phyloP scores from a whole-genome alignment of 108 stramenopile genomes.

The Cyclotella atomus region DNA sequence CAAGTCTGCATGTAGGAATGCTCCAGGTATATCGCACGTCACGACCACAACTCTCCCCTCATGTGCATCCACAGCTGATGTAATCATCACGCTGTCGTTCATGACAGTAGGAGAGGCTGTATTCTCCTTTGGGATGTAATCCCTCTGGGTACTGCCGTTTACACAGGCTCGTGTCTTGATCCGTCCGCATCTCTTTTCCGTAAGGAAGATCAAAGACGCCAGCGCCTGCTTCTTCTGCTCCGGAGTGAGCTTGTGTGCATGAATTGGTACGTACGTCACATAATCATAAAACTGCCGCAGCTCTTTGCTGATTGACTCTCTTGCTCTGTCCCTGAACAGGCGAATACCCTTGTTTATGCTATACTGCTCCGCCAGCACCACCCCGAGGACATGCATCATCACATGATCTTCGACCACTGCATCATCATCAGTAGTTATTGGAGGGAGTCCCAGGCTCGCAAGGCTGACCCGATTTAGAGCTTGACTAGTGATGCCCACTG shows the following conservation, averaged over 20 bases:
- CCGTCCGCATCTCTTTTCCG: constrained; percentile 1
- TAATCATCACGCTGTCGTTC: constrained; percentile 23
- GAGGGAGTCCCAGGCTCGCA: not conserved
- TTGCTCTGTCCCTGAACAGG: not conserved
- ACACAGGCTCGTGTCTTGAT: constrained; percentile 35
- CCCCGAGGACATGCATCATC: not conserved
- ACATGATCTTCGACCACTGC: not conserved
- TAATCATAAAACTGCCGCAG: not conserved
- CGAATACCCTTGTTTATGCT: not conserved
- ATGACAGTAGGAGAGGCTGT: constrained; percentile 34
- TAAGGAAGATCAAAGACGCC: not conserved
- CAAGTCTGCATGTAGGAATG: not conserved
- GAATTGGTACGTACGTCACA: not conserved
- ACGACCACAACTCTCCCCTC: not conserved
- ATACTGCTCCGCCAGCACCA: not conserved
- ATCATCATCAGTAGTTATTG: too few relatives aligned
- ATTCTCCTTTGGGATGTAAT: constrained; percentile 6
- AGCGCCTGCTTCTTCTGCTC: not conserved
- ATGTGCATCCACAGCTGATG: constrained; percentile 9
- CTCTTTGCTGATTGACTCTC: not conserved
- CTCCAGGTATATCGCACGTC: not conserved
- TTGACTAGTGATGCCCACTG: not conserved
- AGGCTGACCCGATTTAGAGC: not conserved
- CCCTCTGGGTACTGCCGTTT: not conserved
- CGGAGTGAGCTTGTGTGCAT: not conserved